Conservation (phyloP, 2,329 filamentous ascomycete species). For the Cylindrodendrum hubeiense region DNA sequence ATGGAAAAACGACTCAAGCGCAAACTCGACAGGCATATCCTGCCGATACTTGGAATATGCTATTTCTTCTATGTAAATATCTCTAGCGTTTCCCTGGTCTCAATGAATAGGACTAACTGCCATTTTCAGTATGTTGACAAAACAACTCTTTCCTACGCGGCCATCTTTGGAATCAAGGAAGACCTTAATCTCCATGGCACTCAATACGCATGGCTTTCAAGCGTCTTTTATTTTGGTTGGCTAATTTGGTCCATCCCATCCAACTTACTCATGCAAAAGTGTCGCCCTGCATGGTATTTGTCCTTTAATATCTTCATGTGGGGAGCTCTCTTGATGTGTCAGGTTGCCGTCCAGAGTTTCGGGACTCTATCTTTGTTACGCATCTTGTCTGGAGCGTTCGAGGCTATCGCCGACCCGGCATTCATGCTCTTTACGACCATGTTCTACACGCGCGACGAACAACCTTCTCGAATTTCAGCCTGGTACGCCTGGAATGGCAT, state of each 20-base stretch:
- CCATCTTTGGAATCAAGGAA: slow-evolving; percentile 72
- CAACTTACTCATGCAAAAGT: slow-evolving; percentile 48
- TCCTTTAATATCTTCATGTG: slow-evolving; percentile 67
- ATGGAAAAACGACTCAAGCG: slow-evolving; percentile 50
- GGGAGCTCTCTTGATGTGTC: slow-evolving; percentile 60
- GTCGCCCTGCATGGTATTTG: slow-evolving; percentile 52
- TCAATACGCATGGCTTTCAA: slow-evolving; percentile 63
- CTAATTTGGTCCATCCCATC: slow-evolving; percentile 51
- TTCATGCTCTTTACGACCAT: slow-evolving; percentile 75
- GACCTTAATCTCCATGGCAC: slow-evolving; percentile 68
- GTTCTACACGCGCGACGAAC: slow-evolving; percentile 74
- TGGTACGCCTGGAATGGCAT: slow-evolving; percentile 72
- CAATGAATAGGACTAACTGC: slow-evolving; percentile 60
- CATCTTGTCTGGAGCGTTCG: slow-evolving; percentile 73
- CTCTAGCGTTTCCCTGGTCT: no score
- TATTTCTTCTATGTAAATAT: slow-evolving; percentile 60
- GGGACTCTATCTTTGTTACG: slow-evolving; percentile 66
- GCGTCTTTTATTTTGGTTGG: slow-evolving; percentile 53
- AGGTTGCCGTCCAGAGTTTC: slow-evolving; percentile 70
- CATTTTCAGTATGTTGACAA: background rate
- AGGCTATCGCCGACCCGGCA: slow-evolving; percentile 61
- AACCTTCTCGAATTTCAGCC: slow-evolving; percentile 69
- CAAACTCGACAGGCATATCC: slow-evolving; percentile 53
- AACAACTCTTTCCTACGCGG: slow-evolving; percentile 65
- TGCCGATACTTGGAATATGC: slow-evolving; percentile 54